Evolutionary conservation across 2,329 filamentous ascomycete genomes (phyloP).

Genomic region (Coccinonectria pachysandricola): DNA sequence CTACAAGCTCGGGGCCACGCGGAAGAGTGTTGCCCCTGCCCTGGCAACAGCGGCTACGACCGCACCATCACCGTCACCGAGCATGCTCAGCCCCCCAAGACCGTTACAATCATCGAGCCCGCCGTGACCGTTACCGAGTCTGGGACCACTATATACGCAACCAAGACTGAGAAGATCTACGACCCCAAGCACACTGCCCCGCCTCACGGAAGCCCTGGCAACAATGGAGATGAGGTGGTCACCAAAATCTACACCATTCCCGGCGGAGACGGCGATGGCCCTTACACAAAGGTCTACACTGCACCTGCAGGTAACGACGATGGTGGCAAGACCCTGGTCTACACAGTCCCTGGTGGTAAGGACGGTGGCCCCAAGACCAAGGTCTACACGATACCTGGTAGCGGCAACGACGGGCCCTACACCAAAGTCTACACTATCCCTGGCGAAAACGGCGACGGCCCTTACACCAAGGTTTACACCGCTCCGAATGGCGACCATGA

Average conservation of each 20-base stretch:
- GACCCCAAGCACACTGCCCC: not conserved
- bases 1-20: not conserved
- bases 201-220: not conserved
- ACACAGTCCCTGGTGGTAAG: not conserved
- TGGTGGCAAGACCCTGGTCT: not conserved
- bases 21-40: not conserved
- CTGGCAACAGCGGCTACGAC: not conserved
- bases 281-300: not conserved
- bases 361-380: not conserved
- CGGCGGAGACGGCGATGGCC: not conserved
- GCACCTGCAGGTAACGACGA: not conserved
- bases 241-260: not conserved
- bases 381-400: conserved; percentile 3
- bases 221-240: not conserved
- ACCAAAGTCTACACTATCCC: not conserved
- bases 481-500: not conserved
- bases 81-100: not conserved
- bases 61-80: not conserved
- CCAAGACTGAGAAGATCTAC: conserved; percentile 5
- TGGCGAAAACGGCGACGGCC: not conserved
- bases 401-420: not conserved
- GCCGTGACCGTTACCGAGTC: conserved; percentile 6
- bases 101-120: not conserved
- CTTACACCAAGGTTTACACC: not conserved
- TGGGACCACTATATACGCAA: conserved; percentile 16